Evolutionary conservation across 2,329 filamentous ascomycete species (phyloP).

Genomic region (Hypocreales sp.): DNA sequence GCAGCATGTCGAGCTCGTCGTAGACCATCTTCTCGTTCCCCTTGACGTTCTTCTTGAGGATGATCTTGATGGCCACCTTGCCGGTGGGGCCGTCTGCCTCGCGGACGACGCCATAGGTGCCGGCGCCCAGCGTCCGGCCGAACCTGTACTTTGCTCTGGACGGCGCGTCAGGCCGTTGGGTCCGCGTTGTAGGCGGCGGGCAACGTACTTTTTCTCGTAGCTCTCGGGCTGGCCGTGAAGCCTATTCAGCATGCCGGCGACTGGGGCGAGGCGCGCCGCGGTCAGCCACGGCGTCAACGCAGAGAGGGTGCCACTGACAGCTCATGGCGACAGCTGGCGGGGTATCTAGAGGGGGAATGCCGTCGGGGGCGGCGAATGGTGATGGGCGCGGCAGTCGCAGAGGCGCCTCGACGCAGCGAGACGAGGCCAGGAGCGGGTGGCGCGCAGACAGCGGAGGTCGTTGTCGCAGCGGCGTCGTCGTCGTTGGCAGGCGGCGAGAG

Average conservation of each 20-base stretch:
- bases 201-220: conserved; percentile 88
- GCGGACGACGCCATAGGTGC: conserved; percentile 95
- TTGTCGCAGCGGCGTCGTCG: too few species aligned
- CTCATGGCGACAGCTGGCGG: conserved; percentile 15
- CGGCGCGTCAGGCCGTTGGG: neutral
- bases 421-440: too few species aligned
- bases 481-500: neutral
- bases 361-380: neutral
- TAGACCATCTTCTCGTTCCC: conserved; percentile 98
- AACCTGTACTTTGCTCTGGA: conserved; percentile 74
- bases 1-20: conserved; percentile 88
- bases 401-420: too few species aligned
- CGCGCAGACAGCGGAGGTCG: too few species aligned
- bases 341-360: conserved; percentile 7
- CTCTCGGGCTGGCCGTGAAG: conserved; percentile 92
- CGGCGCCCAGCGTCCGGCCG: conserved; percentile 84
- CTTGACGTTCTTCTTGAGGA: conserved; percentile 97
- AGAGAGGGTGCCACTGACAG: conserved; percentile 15
- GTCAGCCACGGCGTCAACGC: neutral
- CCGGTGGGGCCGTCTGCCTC: conserved; percentile 76
- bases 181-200: neutral
- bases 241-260: conserved; percentile 84
- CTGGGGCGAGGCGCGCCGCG: conserved; percentile 24
- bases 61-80: conserved; percentile 95
- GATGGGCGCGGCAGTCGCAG: neutral